phyloP scores from a whole-genome alignment of 1,284 basidiomycete species.

The Phaffia rhodozyma region DNA sequence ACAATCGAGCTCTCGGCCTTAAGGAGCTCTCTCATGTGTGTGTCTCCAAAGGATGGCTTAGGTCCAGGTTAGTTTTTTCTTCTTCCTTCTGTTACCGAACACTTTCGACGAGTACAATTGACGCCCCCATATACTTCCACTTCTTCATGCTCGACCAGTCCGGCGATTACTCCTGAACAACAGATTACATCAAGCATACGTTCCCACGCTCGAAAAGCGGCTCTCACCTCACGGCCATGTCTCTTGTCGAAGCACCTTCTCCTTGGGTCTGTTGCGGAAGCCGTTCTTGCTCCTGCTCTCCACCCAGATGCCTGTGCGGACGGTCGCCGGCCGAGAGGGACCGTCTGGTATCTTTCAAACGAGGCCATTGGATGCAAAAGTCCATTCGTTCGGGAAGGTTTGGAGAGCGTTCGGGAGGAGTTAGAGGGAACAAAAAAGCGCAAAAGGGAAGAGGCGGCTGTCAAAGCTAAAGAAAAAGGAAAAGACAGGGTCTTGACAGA shows the following conservation, averaged over 20 bases:
- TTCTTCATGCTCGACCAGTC: neutral
- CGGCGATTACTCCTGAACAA: neutral
- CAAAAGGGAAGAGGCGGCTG: too few species aligned
- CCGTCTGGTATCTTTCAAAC: conserved; percentile 30
- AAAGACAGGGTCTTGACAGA: too few species aligned
- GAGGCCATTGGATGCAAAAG: conserved; percentile 21
- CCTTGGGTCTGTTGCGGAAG: conserved; percentile 30
- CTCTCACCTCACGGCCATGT: conserved; percentile 23
- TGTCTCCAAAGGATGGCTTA: conserved; percentile 30
- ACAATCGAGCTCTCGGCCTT: conserved; percentile 31
- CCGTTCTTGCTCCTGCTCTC: conserved; percentile 30
- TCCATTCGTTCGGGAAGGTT: conserved; percentile 9
- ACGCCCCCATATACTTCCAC: neutral
- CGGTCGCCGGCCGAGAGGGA: conserved; percentile 29
- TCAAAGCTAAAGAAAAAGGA: too few species aligned
- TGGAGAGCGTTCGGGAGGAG: neutral
- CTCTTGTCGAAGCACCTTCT: conserved; percentile 32
- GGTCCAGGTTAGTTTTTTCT: neutral
- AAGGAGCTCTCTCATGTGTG: conserved; percentile 31
- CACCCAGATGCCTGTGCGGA: conserved; percentile 30
- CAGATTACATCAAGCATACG: conserved; percentile 32
- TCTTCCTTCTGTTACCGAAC: neutral
- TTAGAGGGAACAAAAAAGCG: too few species aligned
- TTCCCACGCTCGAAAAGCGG: conserved; percentile 28
- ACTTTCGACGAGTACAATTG: neutral